Evolutionary conservation across 768 basidiomycete species (phyloP), one percentile per base, ranked within the genome.

Genomic region (Holtermanniella nyarrowii): DNA sequence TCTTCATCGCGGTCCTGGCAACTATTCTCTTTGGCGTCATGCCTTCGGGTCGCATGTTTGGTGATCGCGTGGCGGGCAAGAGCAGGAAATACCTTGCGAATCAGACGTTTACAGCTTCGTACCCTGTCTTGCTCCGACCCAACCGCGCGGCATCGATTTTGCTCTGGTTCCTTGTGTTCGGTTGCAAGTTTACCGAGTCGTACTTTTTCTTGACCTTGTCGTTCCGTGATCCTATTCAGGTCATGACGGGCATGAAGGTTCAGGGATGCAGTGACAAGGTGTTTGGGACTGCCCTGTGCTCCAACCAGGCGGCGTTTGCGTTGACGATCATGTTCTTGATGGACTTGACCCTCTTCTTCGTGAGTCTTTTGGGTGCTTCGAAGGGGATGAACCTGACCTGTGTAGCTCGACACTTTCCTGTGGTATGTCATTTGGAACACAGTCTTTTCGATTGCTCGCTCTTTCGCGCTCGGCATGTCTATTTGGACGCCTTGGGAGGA

Each of bases 401-500:
- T n/a, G n/a, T n/a, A n/a, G n/a, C 77, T 99, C 73, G 95, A 99
- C 75, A 99, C 95, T 5, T 99, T 96, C 84, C 75, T 99, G 25
- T 99, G 95, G 95, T 99, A 91, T 69, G 91, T 97, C 75, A 96
- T 96, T 68, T 96, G 93, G 93, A 96, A 96, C 72, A 91, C 89
- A 10, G 86, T 90, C 50, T 86, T 86, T 75, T 57, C 43, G 52
- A 66, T 65, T 43, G 65, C 60, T 13, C 50, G 91, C 49, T 86
- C 83, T 16, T 99, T 99, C 73, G 76, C 80, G 21, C 78, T 97
- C 46, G 95, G 93, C 5, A 77, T 99, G 46, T 90, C 87, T 25
- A 93, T 99, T 56, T 97, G 95, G 95, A 97, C 95, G 3, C 95
- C 95, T 1, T 99, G 93, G 95, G 84, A 83, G 73, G 93, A 96